Evolutionary conservation across 2,329 filamentous ascomycete species (phyloP).

Genomic region (Teratosphaeria zuluensis): DNA sequence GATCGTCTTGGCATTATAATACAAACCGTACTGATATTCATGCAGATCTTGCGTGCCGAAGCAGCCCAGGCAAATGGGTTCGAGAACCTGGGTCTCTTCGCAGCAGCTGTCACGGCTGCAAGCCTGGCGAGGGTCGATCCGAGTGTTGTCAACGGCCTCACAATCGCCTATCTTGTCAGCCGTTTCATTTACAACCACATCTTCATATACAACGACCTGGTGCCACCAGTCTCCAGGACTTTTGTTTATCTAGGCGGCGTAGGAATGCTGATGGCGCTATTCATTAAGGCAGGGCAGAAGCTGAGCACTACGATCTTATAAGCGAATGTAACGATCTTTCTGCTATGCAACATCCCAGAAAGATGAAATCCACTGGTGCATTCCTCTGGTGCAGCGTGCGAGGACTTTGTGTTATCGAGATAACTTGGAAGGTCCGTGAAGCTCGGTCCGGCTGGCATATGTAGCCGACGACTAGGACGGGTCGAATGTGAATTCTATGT

Average conservation of each 20-base stretch:
- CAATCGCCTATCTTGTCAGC: constrained; percentile 17
- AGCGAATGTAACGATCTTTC: neutral
- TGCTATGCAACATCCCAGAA: neutral
- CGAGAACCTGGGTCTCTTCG: constrained; percentile 32
- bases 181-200: constrained; percentile 22
- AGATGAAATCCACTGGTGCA: too few species aligned
- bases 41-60: constrained; percentile 27
- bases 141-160: constrained; percentile 18
- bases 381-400: too few species aligned
- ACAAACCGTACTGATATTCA: neutral
- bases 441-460: too few species aligned
- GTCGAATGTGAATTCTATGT: too few species aligned
- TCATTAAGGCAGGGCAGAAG: constrained; percentile 18
- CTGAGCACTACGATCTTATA: constrained; percentile 6
- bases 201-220: constrained; percentile 18
- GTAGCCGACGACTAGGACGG: too few species aligned
- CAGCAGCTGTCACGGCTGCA: constrained; percentile 29
- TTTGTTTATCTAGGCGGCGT: constrained; percentile 15
- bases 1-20: neutral
- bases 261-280: constrained; percentile 16
- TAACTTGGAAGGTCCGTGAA: too few species aligned
- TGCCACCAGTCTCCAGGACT: constrained; percentile 11
- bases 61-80: constrained; percentile 29
- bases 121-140: constrained; percentile 26
- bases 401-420: too few species aligned